Evolutionary conservation across 768 basidiomycete species (phyloP), one percentile per base, ranked within the genome.

Genomic region (Gloeostereum incarnatum): DNA sequence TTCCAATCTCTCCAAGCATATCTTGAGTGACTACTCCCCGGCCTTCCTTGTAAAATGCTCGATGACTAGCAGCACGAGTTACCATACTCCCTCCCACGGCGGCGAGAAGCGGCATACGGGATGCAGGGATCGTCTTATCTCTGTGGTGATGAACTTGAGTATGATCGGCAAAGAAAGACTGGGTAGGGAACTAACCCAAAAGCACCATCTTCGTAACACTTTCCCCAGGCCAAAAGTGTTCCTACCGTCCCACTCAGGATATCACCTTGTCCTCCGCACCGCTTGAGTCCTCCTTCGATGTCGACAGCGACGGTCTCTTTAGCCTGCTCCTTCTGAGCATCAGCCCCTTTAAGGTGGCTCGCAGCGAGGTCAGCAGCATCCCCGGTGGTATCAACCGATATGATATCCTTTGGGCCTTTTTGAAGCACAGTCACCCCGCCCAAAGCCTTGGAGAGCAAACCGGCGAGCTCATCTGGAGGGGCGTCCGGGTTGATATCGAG

Each of bases 191-290:
- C 72, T 50, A 51, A 90, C 88, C 81, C 82, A 47, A 82, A 90
- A 1, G 71, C 74, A 11, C 91, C 86, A 31, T 77, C 76, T 51
- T 93, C 90, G 55, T 87, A 98, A 49, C 87, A 90, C 55, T 84
- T 86, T 4, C 86, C 90, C 94, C 96, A 99, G 3, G 93, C 93
- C 48, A 98, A 65, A 55, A 96, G 76, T 2, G 90, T 76, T 0
- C 92, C 96, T 7, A 91, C 82, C 31, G 73, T 68, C 9, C 96
- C 96, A 49, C 82, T 85, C 39, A 98, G 57, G 25, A 99, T 78
- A 59, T 99, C 96, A 0, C 96, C 96, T 56, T 98, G 96, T 1
- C 96, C 96, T 9, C 96, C 94, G 50, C 90, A 93, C 39, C 96
- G 66, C 62, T 94, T 94, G 49, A 88, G 48, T 1, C 94, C 92